Base-by-base conservation (phyloP, 305 asterid genomes). In the Rubia tinctorum region DNA sequence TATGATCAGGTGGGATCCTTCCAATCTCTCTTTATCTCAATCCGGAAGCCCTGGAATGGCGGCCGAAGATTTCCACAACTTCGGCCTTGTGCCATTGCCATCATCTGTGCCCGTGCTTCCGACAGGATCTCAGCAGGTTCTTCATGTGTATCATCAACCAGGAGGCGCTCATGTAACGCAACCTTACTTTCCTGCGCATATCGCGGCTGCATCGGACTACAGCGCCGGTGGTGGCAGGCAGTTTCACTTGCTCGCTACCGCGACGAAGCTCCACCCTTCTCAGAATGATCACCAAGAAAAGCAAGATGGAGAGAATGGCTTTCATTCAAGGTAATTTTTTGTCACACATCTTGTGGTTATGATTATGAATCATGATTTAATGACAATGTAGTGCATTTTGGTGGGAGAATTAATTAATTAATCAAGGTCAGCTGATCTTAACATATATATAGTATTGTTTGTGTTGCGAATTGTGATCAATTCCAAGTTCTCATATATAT, bases 1-100 rank as follows among this genome's bases (percentile, higher is more conserved):
- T 34, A 69, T 86, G 68, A 66, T 84, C 8, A 81, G 89, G 80
- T 85, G 93, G 96, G 96, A 92, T 86, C 91, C 96, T 70, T 86
- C 95, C 22, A 82, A 76, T 68, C 73, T 87, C 39, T 84, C 90
- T 4, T 77, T 86, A 23, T 80, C 94, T 30, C 90, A 88, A 68
- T 78, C 88, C 0, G 80, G 80, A 80, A 77, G 81, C 78, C 74
- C 80, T 15, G 84, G 79, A 45, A 66, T 76, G 40, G 66, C 76
- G n/a, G 43, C 40, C n/a, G 68, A 51, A 0, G 37, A 88, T 56
- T 81, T 84, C 79, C 90, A 84, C 27, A 83, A 78, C 62, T 81
- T 85, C 76, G 83, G 82, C 76, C 77, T 84, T 23, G 76, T 78
- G 2, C 78, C 88, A 11, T 20, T 79, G 66, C 82, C 75, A 5